phyloP scores from a whole-genome alignment of 129 eudicot species.

The Erigeron canadensis region DNA sequence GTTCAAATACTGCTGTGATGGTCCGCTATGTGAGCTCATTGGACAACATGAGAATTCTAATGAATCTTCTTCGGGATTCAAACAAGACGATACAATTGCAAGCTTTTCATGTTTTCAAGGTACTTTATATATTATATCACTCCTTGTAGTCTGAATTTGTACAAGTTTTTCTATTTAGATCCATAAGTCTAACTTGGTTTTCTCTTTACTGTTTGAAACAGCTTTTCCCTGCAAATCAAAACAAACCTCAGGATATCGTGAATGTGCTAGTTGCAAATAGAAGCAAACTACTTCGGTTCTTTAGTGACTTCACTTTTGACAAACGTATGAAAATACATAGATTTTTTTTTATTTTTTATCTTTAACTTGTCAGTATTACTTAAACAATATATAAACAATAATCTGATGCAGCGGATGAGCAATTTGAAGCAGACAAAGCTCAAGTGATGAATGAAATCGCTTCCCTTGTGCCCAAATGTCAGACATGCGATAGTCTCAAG shows the following conservation, averaged over 20 bases:
- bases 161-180: not conserved
- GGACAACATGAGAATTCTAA: conserved; percentile 89
- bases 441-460: conserved; percentile 57
- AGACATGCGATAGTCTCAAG: conserved; percentile 26
- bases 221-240: conserved; percentile 63
- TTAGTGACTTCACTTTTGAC: conserved; percentile 44
- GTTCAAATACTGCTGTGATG: conserved; percentile 78
- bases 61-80: conserved; percentile 89
- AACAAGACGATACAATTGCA: conserved; percentile 56
- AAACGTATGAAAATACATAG: conserved; percentile 38
- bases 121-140: not conserved
- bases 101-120: conserved; percentile 74
- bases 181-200: not conserved
- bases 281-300: conserved; percentile 57
- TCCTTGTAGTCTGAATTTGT: not conserved
- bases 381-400: conserved; percentile 9
- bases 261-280: conserved; percentile 53
- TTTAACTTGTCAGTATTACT: not conserved
- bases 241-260: conserved; percentile 58
- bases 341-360: not conserved
- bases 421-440: conserved; percentile 61
- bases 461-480: conserved; percentile 43
- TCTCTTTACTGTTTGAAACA: not conserved
- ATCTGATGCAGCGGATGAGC: conserved; percentile 47
- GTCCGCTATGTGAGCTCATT: conserved; percentile 76